Percentiles rank a stretch among this genome's conserved stretches.
Conservation (phyloP, 371 early-diverging fungal genomes). For the Syncephalis fuscata region DNA sequence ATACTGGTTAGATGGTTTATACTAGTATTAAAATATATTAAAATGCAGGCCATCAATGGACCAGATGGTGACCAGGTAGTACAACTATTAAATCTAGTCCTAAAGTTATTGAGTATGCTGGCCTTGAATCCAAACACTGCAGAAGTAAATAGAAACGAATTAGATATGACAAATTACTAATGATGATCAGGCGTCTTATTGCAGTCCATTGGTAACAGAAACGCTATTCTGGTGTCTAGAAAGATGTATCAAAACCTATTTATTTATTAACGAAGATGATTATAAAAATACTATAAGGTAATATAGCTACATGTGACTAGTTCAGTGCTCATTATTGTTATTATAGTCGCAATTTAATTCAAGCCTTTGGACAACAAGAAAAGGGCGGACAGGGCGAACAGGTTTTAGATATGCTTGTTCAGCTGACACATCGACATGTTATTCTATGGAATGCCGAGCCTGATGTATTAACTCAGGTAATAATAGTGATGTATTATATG, state of each 20-base stretch:
- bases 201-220: conserved; percentile 55
- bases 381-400: conserved; percentile 37
- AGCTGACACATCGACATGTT: conserved; percentile 38
- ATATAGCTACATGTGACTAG: neutral
- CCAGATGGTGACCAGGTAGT: conserved; percentile 33
- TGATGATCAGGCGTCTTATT: conserved; percentile 24
- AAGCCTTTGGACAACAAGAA: conserved; percentile 34
- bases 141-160: conserved; percentile 14
- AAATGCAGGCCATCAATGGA: conserved; percentile 1
- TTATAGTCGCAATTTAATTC: conserved; percentile 27
- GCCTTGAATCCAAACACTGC: conserved; percentile 23
- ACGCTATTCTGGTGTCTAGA: conserved; percentile 59
- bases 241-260: conserved; percentile 54
- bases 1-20: neutral
- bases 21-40: neutral
- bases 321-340: neutral
- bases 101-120: conserved; percentile 24
- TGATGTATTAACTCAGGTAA: conserved; percentile 43
- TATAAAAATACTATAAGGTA: conserved; percentile 34
- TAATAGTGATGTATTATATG: neutral
- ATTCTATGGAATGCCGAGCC: conserved; percentile 53
- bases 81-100: conserved; percentile 25
- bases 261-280: conserved; percentile 39
- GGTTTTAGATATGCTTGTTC: conserved; percentile 39
- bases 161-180: neutral